These are phyloP conservation scores for Coniochaeta sp. DNA, from an alignment of 2,329 filamentous ascomycete species.

Conservation along the genomic window DNA sequence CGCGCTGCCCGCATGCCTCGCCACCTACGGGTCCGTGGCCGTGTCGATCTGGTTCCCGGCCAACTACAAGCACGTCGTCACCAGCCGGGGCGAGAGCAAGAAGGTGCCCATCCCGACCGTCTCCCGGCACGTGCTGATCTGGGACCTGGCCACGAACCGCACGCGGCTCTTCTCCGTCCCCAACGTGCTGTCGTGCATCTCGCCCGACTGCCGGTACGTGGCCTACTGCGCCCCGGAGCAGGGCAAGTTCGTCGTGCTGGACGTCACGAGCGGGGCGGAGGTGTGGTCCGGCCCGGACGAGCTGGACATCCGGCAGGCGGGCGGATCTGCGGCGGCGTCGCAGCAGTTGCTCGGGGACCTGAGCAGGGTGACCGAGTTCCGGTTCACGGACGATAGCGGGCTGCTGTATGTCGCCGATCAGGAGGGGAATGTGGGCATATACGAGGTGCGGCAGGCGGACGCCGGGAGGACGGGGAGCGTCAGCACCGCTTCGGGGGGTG, in stretches of 20 bases:
- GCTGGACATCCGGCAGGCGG: not conserved
- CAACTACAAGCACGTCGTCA: constrained; percentile 8
- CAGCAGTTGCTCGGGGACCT: constrained; percentile 22
- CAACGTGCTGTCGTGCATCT: constrained; percentile 13
- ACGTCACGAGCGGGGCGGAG: constrained; percentile 9
- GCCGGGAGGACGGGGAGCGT: not conserved
- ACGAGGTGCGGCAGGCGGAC: constrained; percentile 22
- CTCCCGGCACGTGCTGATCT: constrained; percentile 12
- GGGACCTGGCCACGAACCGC: constrained; percentile 13
- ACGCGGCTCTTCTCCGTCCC: constrained; percentile 15
- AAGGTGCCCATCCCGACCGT: constrained; percentile 6
- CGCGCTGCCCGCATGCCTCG: constrained; percentile 12
- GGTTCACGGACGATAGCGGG: constrained; percentile 28
- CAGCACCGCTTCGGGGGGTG: not conserved
- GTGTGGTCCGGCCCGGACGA: constrained; percentile 15
- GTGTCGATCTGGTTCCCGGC: constrained; percentile 18
- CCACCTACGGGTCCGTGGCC: constrained; percentile 9
- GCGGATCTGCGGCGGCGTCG: constrained; percentile 1
- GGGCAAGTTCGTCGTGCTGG: constrained; percentile 11
- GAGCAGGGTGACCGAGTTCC: constrained; percentile 26
- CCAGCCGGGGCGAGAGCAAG: constrained; percentile 8
- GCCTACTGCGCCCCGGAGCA: constrained; percentile 13
- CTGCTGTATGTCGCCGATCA: constrained; percentile 26
- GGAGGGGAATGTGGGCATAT: constrained; percentile 26
- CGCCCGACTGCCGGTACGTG: constrained; percentile 15